These are phyloP conservation scores for Sclerotinia borealis DNA, from an alignment of 2,329 filamentous ascomycete species.

Conservation along the genomic window DNA sequence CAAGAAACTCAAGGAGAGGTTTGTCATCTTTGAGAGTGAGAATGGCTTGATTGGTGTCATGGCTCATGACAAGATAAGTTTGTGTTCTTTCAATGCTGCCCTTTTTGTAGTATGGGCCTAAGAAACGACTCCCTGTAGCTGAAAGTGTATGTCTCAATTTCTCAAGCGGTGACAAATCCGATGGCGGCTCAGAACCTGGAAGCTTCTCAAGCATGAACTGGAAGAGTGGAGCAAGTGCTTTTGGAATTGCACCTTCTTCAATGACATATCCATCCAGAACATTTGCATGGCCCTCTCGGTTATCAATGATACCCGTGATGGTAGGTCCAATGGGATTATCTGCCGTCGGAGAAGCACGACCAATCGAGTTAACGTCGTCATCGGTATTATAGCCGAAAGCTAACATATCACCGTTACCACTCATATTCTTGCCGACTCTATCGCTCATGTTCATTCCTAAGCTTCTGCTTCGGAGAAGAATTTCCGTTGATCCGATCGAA, in stretches of 20 bases:
- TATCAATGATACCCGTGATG: slow-evolving; percentile 58
- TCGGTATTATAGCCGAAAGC: slow-evolving; percentile 60
- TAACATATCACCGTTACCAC: slow-evolving; percentile 61
- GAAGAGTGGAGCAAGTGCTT: slow-evolving; percentile 49
- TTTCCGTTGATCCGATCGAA: slow-evolving; percentile 59
- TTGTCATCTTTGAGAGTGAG: slow-evolving; percentile 54
- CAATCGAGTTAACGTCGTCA: slow-evolving; percentile 50
- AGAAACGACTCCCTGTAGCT: slow-evolving; percentile 45
- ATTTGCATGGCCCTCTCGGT: slow-evolving; percentile 45
- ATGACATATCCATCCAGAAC: slow-evolving; percentile 57
- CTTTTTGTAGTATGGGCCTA: slow-evolving; percentile 51
- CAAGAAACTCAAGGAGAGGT: slow-evolving; percentile 53
- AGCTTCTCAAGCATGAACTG: slow-evolving; percentile 51
- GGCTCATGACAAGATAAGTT: slow-evolving; percentile 49
- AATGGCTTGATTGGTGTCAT: slow-evolving; percentile 47
- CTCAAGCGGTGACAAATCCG: slow-evolving; percentile 36
- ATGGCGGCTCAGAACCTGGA: slow-evolving; percentile 40
- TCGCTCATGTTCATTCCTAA: slow-evolving; percentile 53
- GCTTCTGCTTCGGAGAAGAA: slow-evolving; percentile 53
- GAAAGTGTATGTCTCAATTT: slow-evolving; percentile 43
- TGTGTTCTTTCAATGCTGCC: slow-evolving; percentile 55
- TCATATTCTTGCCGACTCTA: slow-evolving; percentile 53
- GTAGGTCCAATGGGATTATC: slow-evolving; percentile 54
- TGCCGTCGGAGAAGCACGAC: slow-evolving; percentile 42
- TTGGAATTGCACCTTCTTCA: slow-evolving; percentile 56